Evolutionary conservation across 176 grass and related monocot genomes (phyloP), one percentile per base, ranked within the genome.

Genomic region (Aegilops speltoides): DNA sequence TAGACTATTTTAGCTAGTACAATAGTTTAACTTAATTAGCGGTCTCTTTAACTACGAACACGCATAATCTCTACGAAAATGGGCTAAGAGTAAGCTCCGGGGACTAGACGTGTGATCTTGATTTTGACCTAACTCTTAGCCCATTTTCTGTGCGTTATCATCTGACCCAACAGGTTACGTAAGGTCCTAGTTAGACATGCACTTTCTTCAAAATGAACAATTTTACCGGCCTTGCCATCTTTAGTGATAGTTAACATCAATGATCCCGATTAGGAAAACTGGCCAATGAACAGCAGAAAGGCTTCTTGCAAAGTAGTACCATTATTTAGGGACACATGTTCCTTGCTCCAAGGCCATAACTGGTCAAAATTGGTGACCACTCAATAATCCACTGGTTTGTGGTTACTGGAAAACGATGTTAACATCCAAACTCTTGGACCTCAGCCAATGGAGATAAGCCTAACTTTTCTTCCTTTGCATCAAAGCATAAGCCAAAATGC

Each of bases 351-450:
- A 24, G 46, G 36, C 71, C 23, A 25, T 59, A 66, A 86, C 75
- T 62, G 12, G 85, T 81, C 81, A 87, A 87, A 68, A 80, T 20
- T 24, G 31, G n/a, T 68, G 61, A 63, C 20, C 22, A 76, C 36
- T 37, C 69, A 91, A 84, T 81, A 87, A 88, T 76, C 87, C 81
- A 40, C 82, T 34, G 24, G n/a, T 81, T 85, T 80, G 69, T 40
- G 45, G 50, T 43, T 85, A 64, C 63, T 28, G 7, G 54, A 71
- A 67, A 67, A 19, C 31, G 86, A 91, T 88, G 89, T 69, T 85
- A 88, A 81, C 89, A 76, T 80, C 82, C 85, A 85, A 50, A 88
- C 82, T 70, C 68, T 84, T 88, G 89, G 79, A 88, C 63, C 77
- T 81, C 41, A 80, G 50, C 81, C 77, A 81, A 77, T 91, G 85